A percentile compares a stretch with the other conserved stretches of the same genome.
phyloP scores from a whole-genome alignment of 179 eudicot genomes.

The Silene noctiflora region DNA sequence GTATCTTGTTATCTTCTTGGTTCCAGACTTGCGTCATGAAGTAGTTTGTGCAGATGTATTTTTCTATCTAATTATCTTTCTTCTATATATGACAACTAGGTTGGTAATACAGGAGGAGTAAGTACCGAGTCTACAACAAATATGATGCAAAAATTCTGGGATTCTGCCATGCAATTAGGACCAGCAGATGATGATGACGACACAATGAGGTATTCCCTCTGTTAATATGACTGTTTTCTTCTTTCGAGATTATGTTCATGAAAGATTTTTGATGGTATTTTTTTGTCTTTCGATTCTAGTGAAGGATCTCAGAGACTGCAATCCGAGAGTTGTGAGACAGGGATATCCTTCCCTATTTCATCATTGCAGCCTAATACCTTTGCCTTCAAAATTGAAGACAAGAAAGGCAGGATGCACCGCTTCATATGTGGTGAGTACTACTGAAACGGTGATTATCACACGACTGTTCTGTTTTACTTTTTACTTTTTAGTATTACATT shows the following conservation, averaged over 20 bases:
- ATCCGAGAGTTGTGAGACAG: constrained; percentile 72
- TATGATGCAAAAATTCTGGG: constrained; percentile 97
- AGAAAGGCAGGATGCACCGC: constrained; percentile 87
- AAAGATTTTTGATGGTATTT: not conserved
- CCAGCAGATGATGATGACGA: constrained; percentile 79
- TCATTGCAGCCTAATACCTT: constrained; percentile 46
- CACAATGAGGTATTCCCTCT: constrained; percentile 49
- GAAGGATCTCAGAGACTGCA: constrained; percentile 69
- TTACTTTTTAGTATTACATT: too few species aligned
- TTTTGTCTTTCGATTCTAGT: constrained; percentile 28
- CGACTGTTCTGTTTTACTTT: not conserved
- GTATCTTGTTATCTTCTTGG: not conserved
- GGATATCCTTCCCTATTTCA: constrained; percentile 49
- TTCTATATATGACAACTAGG: constrained; percentile 24
- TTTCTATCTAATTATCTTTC: not conserved
- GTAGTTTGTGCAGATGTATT: not conserved
- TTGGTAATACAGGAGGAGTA: constrained; percentile 56
- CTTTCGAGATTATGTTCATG: not conserved
- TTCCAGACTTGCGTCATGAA: not conserved
- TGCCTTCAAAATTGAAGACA: constrained; percentile 86
- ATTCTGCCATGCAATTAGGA: constrained; percentile 71
- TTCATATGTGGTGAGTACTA: constrained; percentile 66
- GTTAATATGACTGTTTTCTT: too few species aligned
- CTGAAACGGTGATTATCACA: not conserved
- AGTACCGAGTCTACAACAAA: constrained; percentile 59